phyloP scores from a whole-genome alignment of 805 yeast species.

The Yarrowia divulgata region DNA sequence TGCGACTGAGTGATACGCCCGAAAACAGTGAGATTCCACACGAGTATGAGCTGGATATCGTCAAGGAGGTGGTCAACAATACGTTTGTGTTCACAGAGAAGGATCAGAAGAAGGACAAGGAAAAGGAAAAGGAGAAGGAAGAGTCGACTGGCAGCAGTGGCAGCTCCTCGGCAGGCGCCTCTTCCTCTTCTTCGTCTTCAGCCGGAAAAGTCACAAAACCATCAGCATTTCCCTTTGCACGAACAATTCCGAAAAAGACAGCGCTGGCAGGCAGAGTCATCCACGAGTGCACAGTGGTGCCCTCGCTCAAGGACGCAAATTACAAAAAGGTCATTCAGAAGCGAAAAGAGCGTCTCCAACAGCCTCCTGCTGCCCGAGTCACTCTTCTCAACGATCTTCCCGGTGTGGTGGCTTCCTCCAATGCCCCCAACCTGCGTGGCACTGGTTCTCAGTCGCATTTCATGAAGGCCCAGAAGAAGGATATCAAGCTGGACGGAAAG shows the following conservation, averaged over 20 bases:
- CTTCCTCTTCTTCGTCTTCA: conserved; percentile 3
- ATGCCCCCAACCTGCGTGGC: conserved; percentile 76
- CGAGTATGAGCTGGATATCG: conserved; percentile 79
- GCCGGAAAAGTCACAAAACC: conserved; percentile 31
- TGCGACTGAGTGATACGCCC: conserved; percentile 52
- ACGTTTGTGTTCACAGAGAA: conserved; percentile 89
- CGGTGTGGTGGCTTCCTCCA: conserved; percentile 85
- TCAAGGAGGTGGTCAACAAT: conserved; percentile 81
- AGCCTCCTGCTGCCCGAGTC: conserved; percentile 61
- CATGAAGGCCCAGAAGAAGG: conserved; percentile 55
- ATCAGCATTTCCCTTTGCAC: conserved; percentile 28
- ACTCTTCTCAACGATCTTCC: conserved; percentile 80
- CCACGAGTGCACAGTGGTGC: conserved; percentile 90
- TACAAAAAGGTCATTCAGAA: conserved; percentile 68
- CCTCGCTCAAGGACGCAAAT: conserved; percentile 74
- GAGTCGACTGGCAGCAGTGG: not conserved
- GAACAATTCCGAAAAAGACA: conserved; percentile 85
- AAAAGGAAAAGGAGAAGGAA: conserved; percentile 43
- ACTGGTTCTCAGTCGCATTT: conserved; percentile 71
- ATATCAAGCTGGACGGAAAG: conserved; percentile 67
- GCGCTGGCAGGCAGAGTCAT: conserved; percentile 83
- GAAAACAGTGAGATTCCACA: conserved; percentile 71
- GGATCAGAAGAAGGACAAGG: conserved; percentile 60
- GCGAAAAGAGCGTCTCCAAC: conserved; percentile 58
- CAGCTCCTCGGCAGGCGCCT: not conserved